Conservation (phyloP, 208 protist genomes). For the Strigomonas galati region DNA sequence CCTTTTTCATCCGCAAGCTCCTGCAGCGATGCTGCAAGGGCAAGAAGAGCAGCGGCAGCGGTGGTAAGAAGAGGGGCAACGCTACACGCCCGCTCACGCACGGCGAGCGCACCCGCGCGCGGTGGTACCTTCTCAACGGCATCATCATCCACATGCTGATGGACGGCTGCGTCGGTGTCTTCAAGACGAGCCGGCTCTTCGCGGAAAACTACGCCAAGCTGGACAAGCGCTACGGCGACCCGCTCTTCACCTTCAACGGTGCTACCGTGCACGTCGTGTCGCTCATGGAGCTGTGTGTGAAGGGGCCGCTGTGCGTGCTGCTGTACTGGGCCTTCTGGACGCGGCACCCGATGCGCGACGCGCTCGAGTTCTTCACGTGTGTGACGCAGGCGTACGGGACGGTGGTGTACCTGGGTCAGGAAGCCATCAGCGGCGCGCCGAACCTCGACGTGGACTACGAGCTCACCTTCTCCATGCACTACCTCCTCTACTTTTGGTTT, state of each 20-base stretch:
- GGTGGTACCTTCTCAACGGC: conserved; percentile 81
- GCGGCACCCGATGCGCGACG: conserved; percentile 48
- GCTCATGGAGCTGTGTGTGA: conserved; percentile 54
- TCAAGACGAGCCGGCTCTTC: conserved; percentile 56
- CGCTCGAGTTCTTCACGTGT: conserved; percentile 69
- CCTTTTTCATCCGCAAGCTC: conserved; percentile 25
- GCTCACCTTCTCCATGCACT: conserved; percentile 41
- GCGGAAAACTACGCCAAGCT: conserved; percentile 65
- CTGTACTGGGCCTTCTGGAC: conserved; percentile 57
- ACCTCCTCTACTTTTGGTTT: conserved; percentile 71
- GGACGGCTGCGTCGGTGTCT: conserved; percentile 65
- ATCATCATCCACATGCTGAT: conserved; percentile 70
- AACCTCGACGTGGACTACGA: conserved; percentile 67
- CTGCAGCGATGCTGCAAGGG: not conserved
- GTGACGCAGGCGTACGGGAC: conserved; percentile 69
- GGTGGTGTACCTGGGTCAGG: conserved; percentile 58
- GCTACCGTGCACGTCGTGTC: conserved; percentile 63
- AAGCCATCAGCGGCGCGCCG: conserved; percentile 49
- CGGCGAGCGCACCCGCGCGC: conserved; percentile 50
- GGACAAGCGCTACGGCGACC: conserved; percentile 53
- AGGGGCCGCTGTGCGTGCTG: conserved; percentile 63
- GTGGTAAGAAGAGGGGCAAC: conserved; percentile 13
- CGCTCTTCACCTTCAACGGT: conserved; percentile 38
- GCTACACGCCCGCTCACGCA: conserved; percentile 28
- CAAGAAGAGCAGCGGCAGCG: not conserved